These are phyloP conservation scores for Filobasidium wieringae DNA, from an alignment of 768 basidiomycete genomes.

Conservation along the genomic window DNA sequence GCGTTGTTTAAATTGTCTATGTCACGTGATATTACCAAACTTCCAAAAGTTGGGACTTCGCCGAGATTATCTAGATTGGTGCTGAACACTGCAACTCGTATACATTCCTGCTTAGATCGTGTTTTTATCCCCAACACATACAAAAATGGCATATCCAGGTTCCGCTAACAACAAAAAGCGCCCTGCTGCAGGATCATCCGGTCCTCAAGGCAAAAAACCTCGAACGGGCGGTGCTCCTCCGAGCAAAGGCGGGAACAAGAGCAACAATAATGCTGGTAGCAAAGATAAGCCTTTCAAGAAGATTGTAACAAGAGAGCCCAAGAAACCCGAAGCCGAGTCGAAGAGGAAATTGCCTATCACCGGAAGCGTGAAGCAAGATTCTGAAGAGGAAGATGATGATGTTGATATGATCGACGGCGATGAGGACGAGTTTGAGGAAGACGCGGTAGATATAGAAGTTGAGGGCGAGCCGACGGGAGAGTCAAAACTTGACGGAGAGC, in stretches of 20 bases:
- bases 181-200: neutral
- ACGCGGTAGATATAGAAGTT: constrained; percentile 9
- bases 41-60: no score
- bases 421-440: constrained; percentile 22
- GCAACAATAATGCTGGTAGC: neutral
- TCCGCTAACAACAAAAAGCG: neutral
- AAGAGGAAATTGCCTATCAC: constrained; percentile 12
- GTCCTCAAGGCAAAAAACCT: neutral
- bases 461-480: constrained; percentile 11
- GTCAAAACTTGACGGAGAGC: neutral
- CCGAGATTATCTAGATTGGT: no score
- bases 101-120: no score
- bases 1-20: no score
- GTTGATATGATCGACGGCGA: constrained; percentile 22
- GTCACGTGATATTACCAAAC: no score
- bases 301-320: neutral
- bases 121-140: no score
- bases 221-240: neutral
- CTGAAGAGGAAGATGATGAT: constrained; percentile 16
- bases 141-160: no score
- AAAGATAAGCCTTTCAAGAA: constrained; percentile 4
- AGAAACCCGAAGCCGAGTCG: neutral
- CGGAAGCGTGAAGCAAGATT: neutral
- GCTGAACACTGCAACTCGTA: no score
- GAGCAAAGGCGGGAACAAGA: no score